Evolutionary conservation across 169 alveolate species (phyloP).

Genomic region (Plasmodium sp.): DNA sequence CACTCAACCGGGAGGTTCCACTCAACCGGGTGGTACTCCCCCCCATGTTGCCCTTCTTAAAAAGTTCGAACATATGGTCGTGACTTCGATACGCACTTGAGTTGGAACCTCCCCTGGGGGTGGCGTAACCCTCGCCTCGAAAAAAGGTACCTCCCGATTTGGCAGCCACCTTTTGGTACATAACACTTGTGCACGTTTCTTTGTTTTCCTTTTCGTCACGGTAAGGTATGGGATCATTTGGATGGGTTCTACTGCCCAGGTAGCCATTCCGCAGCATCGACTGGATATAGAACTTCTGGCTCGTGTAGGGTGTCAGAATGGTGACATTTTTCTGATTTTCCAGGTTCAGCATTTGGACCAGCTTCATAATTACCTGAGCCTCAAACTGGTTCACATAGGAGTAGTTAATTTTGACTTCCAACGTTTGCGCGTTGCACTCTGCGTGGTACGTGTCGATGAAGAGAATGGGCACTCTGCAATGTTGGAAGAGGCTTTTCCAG

Average conservation of each 20-base stretch:
- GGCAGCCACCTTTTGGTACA: not conserved
- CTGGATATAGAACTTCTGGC: conserved; percentile 59
- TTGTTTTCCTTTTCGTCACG: not conserved
- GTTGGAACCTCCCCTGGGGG: not conserved
- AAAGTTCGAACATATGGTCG: not conserved
- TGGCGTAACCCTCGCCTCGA: not conserved
- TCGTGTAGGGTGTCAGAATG: conserved; percentile 45
- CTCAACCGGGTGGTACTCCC: not conserved
- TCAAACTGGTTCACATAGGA: conserved; percentile 52
- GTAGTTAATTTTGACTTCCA: conserved; percentile 29
- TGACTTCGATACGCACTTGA: not conserved
- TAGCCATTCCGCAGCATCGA: not conserved
- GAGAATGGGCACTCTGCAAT: conserved; percentile 11
- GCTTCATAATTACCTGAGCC: conserved; percentile 33
- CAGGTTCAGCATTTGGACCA: not conserved
- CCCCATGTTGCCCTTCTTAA: not conserved
- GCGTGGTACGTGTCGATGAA: conserved; percentile 53
- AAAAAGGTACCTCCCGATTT: not conserved
- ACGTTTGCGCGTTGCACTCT: conserved; percentile 1
- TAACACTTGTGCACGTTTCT: not conserved
- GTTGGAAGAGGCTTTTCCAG: not conserved
- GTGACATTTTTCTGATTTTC: conserved; percentile 16
- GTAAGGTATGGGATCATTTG: not conserved
- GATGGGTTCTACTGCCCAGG: not conserved
- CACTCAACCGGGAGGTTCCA: not conserved